Conservation (phyloP, 2,329 filamentous ascomycete genomes). For the Exophiala viscosa region DNA sequence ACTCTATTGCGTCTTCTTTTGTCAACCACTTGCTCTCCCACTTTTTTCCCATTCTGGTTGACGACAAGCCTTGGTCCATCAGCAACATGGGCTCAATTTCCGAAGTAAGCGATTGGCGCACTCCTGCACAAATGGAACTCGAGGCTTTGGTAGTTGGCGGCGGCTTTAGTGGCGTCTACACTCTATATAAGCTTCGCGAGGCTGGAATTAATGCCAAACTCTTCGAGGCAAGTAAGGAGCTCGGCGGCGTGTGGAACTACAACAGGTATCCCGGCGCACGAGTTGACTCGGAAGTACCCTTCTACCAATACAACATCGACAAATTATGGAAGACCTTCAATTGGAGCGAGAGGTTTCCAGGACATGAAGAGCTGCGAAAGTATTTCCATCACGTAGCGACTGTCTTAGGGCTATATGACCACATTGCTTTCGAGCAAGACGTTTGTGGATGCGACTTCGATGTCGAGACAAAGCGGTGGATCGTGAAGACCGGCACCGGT, state of each 20-base stretch:
- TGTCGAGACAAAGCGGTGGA: constrained; percentile 11
- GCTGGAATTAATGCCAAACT: constrained; percentile 32
- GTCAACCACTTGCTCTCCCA: too few species aligned
- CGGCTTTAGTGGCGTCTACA: constrained; percentile 23
- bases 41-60: too few species aligned
- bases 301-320: constrained; percentile 52
- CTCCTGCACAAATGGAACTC: not conserved
- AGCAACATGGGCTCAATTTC: constrained; percentile 2
- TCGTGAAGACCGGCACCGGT: constrained; percentile 34
- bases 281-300: constrained; percentile 53
- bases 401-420: constrained; percentile 37
- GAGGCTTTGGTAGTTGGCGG: constrained; percentile 26
- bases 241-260: constrained; percentile 47
- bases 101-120: too few species aligned
- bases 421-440: constrained; percentile 33
- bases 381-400: constrained; percentile 43
- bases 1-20: too few species aligned
- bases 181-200: constrained; percentile 31
- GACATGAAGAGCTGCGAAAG: constrained; percentile 35
- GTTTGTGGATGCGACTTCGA: constrained; percentile 16
- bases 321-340: constrained; percentile 37
- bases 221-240: constrained; percentile 34
- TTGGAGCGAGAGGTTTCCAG: constrained; percentile 43
- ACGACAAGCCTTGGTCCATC: too few species aligned
- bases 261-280: constrained; percentile 55